Percentiles rank a stretch among this genome's conserved stretches.
These are phyloP conservation scores for Spathaspora sp. DNA, from an alignment of 805 yeast species.

Conservation along the genomic window DNA sequence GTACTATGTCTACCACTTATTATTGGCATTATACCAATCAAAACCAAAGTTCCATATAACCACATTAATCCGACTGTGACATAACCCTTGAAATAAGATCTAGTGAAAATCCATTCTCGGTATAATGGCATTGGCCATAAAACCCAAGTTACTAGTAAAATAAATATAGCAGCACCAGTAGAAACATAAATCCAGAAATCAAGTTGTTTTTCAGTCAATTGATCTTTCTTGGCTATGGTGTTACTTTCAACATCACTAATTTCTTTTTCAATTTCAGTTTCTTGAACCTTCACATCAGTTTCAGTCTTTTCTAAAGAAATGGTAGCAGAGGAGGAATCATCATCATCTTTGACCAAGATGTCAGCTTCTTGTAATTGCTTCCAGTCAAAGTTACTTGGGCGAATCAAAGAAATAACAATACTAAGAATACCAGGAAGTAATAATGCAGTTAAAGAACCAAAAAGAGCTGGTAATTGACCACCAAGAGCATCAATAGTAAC, in stretches of 20 bases:
- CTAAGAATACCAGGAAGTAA: slow-evolving; percentile 25
- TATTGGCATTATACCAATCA: slow-evolving; percentile 28
- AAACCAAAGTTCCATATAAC: slow-evolving; percentile 31
- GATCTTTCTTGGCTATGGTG: neutral
- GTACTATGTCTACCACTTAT: slow-evolving; percentile 30
- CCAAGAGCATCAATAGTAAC: slow-evolving; percentile 22
- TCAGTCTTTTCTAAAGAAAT: neutral
- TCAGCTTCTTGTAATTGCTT: slow-evolving; percentile 15
- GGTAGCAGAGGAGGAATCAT: neutral
- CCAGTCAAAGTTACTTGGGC: slow-evolving; percentile 28
- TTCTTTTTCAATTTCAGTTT: neutral
- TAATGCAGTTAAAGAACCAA: slow-evolving; percentile 27
- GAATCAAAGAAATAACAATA: slow-evolving; percentile 19
- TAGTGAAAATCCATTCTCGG: slow-evolving; percentile 36
- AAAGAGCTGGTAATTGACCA: slow-evolving; percentile 28
- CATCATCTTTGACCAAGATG: slow-evolving; percentile 12
- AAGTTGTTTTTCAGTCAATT: slow-evolving; percentile 4
- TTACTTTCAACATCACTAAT: slow-evolving; percentile 2
- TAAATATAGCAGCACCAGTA: slow-evolving; percentile 18
- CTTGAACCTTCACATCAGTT: slow-evolving; percentile 1
- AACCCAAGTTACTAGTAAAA: slow-evolving; percentile 29
- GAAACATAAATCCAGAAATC: slow-evolving; percentile 21
- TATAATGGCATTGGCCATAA: slow-evolving; percentile 41
- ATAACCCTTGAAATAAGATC: slow-evolving; percentile 33
- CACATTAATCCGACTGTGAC: slow-evolving; percentile 34